Evolutionary conservation across 345 rosid species (phyloP), one percentile per base, ranked within the genome.

Genomic region (Populus nigra): DNA sequence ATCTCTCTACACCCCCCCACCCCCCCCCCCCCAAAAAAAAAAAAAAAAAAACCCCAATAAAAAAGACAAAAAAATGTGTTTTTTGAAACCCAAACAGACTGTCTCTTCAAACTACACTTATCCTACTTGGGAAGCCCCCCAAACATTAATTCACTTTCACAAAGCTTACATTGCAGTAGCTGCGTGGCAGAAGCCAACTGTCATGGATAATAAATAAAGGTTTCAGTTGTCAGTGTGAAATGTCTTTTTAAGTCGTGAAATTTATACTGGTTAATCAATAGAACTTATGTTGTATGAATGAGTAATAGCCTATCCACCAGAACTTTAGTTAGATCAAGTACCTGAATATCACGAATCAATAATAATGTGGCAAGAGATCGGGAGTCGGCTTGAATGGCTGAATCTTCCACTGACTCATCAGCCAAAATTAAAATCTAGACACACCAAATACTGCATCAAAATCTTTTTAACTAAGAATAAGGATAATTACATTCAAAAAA

Each of bases 371-470:
- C 95, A 78, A 89, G 93, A 73, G 95, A 91, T 83, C 95, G 87
- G 65, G 95, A 89, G 84, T 91, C 95, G 68, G 95, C 95, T 87
- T 91, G 93, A 83, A 89, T 87, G 62, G 95, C 92, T 16, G 93
- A 91, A 82, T 91, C 95, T 81, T 91, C 95, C 73, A 91, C 93
- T 0, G 91, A 91, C 74, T 91, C 93, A 69, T 91, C 92, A 68
- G 95, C 95, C 84, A 91, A 83, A 84, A 91, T 91, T 78, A 91
- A 78, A 75, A 89, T 91, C 95, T 91, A 86, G 35, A 70, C 11
- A 80, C 70, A 79, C 69, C 20, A 78, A 25, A 47, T 53, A 22
- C 33, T 16, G 12, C 36, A 36, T 75, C 29, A 57, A 20, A 70
- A 73, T 68, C 55, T 16, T 7, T 29, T 39, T 11, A 47, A 33